A percentile compares a stretch with the other conserved stretches of the same genome.
These are phyloP conservation scores for Houttuynia cordata DNA, from an alignment of 164 flowering plant genomes.

Conservation along the genomic window DNA sequence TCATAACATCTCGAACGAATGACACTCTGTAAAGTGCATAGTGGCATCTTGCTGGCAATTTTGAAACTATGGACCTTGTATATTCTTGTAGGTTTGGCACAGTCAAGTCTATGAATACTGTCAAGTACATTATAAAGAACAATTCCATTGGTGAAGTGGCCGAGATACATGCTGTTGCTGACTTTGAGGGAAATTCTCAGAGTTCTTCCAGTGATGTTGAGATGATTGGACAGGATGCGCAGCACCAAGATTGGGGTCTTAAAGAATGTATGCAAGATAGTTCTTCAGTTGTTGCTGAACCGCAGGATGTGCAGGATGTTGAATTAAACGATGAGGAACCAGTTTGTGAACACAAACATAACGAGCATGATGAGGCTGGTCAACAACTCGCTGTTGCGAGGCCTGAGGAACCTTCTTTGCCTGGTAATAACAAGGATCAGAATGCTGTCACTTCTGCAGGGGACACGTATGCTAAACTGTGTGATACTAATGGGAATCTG, in stretches of 20 bases:
- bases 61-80: neutral
- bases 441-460: neutral
- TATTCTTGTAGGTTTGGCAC: slow-evolving; percentile 75
- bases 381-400: neutral
- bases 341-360: slow-evolving; percentile 6
- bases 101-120: slow-evolving; percentile 54
- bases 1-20: neutral
- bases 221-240: neutral
- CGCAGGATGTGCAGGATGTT: slow-evolving; percentile 6
- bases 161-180: slow-evolving; percentile 12
- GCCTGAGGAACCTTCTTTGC: neutral
- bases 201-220: slow-evolving; percentile 9
- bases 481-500: slow-evolving; percentile 6
- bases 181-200: slow-evolving; percentile 4
- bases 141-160: neutral
- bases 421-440: neutral
- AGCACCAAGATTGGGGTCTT: slow-evolving; percentile 6
- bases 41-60: neutral
- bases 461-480: neutral
- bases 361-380: slow-evolving; percentile 5
- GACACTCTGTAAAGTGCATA: neutral
- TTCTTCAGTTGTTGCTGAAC: slow-evolving; percentile 6
- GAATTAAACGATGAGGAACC: neutral
- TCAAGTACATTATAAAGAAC: slow-evolving; percentile 11
- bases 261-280: slow-evolving; percentile 2